Evolutionary conservation across 2,329 filamentous ascomycete genomes (phyloP), one percentile per base, ranked within the genome.

Genomic region (Exophiala aquamarina): DNA sequence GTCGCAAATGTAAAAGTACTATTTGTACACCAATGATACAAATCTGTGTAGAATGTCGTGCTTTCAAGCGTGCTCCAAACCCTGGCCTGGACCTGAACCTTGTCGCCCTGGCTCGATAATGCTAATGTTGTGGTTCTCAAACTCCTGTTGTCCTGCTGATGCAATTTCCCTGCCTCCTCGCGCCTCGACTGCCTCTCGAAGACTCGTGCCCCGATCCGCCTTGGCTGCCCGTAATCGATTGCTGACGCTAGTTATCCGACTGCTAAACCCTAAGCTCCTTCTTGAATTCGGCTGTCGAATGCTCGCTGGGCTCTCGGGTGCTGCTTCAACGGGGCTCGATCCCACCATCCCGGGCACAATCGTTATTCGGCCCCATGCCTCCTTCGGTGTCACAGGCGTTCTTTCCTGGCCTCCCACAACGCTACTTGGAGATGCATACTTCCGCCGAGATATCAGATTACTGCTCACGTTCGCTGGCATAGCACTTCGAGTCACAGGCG

Each of bases 261-360:
- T 56, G 7, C 55, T 47, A 33, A 59, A 59, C 8, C 57, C 57
- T 10, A 58, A 44, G 32, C 53, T 56, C 34, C 57, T 51, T 29
- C 56, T 47, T 5, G 49, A 41, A 17, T 45, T 50, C 8, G 41
- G 26, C 23, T 46, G 38, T 15, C 38, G 42, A 18, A 41, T 17
- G n/a, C 26, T 18, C 3, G 15, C 47, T 19, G 49, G 52, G 29
- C 35, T 47, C 31, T 55, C 52, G 21, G 49, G 52, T 20, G 52
- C 51, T 4, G 38, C 45, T 17, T 55, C 52, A 19, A 55, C 47
- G 9, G 52, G 52, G 39, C 52, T 55, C 18, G 52, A 55, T 26
- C 34, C 13, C 23, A 33, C 45, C 7, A 41, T 47, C n/a, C 11
- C 11, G 20, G 54, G 50, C 4, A 58, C 44, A 15, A 58, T 51